Evolutionary conservation across 768 basidiomycete species (phyloP).

Genomic region (Lactarius akahatsu): DNA sequence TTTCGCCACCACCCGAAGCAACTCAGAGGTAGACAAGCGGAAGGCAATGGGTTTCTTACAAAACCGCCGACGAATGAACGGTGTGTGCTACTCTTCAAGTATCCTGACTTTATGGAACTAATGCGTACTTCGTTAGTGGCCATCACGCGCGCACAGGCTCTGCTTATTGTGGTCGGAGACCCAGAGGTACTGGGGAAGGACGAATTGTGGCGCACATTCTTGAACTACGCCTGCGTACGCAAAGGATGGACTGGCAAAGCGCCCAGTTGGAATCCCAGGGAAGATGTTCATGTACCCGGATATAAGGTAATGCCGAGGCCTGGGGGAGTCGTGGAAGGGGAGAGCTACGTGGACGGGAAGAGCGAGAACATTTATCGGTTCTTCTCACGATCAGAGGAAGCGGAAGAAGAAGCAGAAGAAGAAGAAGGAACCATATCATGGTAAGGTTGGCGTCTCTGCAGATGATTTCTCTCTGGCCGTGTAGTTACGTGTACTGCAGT

Average conservation of each 20-base stretch:
- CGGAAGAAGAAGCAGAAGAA: neutral
- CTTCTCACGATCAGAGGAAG: too few relatives aligned
- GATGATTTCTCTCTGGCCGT: too few relatives aligned
- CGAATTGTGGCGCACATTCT: constrained; percentile 57
- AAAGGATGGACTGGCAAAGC: constrained; percentile 54
- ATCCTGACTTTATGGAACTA: neutral
- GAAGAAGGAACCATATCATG: too few relatives aligned
- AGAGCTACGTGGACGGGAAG: constrained; percentile 12
- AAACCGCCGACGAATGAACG: constrained; percentile 42
- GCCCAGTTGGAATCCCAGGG: constrained; percentile 40
- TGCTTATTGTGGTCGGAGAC: constrained; percentile 64
- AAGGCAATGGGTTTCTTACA: constrained; percentile 39
- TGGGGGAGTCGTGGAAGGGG: neutral
- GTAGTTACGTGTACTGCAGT: too few relatives aligned
- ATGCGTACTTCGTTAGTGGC: constrained; percentile 45
- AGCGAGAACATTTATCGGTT: neutral
- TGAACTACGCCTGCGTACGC: constrained; percentile 51
- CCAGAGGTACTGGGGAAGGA: constrained; percentile 57
- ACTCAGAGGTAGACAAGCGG: constrained; percentile 31
- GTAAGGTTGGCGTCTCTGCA: too few relatives aligned
- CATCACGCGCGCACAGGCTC: constrained; percentile 61
- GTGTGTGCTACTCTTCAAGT: constrained; percentile 28
- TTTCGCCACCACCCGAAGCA: constrained; percentile 41
- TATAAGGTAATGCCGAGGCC: neutral
- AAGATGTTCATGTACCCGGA: neutral